Evolutionary conservation across 176 grass and related monocot species (phyloP), one percentile per base, ranked within the genome.

Genomic region (Lolium perenne): DNA sequence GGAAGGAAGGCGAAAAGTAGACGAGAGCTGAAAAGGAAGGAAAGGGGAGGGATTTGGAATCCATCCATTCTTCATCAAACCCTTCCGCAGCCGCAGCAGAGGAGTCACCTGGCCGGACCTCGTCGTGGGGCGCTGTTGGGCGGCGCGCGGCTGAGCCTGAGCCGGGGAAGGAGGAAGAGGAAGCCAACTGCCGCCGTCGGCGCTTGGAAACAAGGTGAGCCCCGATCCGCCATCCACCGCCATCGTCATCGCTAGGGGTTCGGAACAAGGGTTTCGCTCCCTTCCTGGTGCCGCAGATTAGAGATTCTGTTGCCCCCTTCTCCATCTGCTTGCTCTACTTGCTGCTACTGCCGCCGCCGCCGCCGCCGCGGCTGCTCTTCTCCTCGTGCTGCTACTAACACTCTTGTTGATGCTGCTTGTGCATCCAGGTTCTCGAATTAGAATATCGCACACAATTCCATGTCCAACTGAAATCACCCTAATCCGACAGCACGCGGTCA

Each of bases 1-100:
- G 40, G 2, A 43, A 54, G 47, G 23, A 18, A 40, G 29, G 64
- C 64, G 64, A 68, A 68, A 68, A 50, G 38, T 75, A 75, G 22
- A 29, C 8, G 71, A 51, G 71, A 49, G 49, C 16, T 65, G 12
- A 17, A 35, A 54, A 35, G 74, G 49, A 41, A 41, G 35, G 48
- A 13, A 51, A 54, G 49, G 50, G 22, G 49, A 56, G 53, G 53
- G 53, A 17, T 56, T 56, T 56, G 53, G 53, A 53, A 75, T 75
- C 48, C 47, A 75, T 76, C 22, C 46, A 4, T 49, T 49, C 7
- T 74, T 49, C 62, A 1, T 35, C 60, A 22, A 2, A 41, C 40
- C 40, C 41, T 13, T 74, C 22, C 21, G 47, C 72, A 29, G 72
- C 46, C 47, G 74, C 74, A 76, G 74, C 73, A 17, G 73, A 53